phyloP scores from a whole-genome alignment of 352 stramenopile genomes.

The Plasmopara halstedii region DNA sequence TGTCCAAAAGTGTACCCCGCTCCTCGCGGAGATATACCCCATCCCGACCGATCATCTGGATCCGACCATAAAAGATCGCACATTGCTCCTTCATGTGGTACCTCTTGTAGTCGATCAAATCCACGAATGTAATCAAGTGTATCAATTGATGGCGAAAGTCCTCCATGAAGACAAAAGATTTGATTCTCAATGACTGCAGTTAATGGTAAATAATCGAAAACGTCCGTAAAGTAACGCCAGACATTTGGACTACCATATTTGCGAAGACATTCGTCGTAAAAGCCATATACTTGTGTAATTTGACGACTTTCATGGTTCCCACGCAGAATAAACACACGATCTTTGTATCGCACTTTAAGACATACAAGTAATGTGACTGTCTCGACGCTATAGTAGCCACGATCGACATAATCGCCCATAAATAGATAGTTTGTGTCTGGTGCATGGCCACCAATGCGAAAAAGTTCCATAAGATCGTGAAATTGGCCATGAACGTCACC shows the following conservation, averaged over 20 bases:
- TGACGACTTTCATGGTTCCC: constrained; percentile 77
- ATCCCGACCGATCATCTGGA: constrained; percentile 98
- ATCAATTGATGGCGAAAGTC: constrained; percentile 92
- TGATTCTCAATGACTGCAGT: constrained; percentile 98
- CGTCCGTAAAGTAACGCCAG: constrained; percentile 97
- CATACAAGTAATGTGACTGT: constrained; percentile 77
- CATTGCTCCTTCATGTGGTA: constrained; percentile 92
- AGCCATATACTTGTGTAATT: constrained; percentile 83
- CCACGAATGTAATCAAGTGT: constrained; percentile 91
- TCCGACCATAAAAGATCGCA: constrained; percentile 99
- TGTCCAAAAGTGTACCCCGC: constrained; percentile 98
- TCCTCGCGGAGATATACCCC: constrained; percentile 97
- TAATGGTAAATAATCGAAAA: constrained; percentile 91
- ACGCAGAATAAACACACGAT: constrained; percentile 78
- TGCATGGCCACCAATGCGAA: constrained; percentile 85
- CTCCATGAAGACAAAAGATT: constrained; percentile 99
- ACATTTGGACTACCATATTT: constrained; percentile 99
- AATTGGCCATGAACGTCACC: constrained; percentile 98
- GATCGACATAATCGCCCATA: constrained; percentile 82
- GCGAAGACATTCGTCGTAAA: constrained; percentile 65
- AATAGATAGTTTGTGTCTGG: constrained; percentile 79
- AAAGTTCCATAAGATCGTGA: constrained; percentile 97
- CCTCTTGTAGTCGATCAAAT: constrained; percentile 87
- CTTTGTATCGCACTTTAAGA: constrained; percentile 86
- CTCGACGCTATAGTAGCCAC: constrained; percentile 83